Percentiles rank a stretch among this genome's conserved stretches.
phyloP scores from a whole-genome alignment of 768 basidiomycete species.

The Naganishia antarctica region DNA sequence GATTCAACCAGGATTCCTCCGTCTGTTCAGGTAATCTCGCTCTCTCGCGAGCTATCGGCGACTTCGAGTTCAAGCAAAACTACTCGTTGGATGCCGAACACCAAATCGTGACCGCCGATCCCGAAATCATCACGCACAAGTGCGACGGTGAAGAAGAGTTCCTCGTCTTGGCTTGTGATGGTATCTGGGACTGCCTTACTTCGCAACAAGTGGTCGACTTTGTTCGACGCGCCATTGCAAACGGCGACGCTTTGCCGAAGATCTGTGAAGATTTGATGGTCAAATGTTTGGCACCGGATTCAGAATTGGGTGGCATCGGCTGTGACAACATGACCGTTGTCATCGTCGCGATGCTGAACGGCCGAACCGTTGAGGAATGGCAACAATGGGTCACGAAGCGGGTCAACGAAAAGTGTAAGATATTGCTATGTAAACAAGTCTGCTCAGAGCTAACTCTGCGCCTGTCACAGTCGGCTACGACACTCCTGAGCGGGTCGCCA shows the following conservation, averaged over 20 bases:
- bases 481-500: constrained; percentile 70
- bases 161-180: constrained; percentile 93
- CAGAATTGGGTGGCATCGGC: constrained; percentile 85
- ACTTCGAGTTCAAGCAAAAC: constrained; percentile 99
- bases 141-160: constrained; percentile 90
- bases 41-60: constrained; percentile 86
- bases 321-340: constrained; percentile 99
- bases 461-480: constrained; percentile 58
- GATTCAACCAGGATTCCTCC: not conserved
- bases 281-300: constrained; percentile 89
- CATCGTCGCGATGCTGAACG: constrained; percentile 79
- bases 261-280: constrained; percentile 87
- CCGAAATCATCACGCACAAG: constrained; percentile 78
- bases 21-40: constrained; percentile 76
- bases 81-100: constrained; percentile 70
- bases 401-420: constrained; percentile 58
- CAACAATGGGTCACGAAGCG: constrained; percentile 80
- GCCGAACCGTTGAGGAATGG: constrained; percentile 87
- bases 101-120: constrained; percentile 91
- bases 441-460: not conserved
- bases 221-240: constrained; percentile 71
- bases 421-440: not conserved
- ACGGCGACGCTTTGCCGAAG: constrained; percentile 71
- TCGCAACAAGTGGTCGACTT: constrained; percentile 91
- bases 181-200: constrained; percentile 98